Conservation (phyloP, 148 eudicot species). For the Pharnaceum exiguum region DNA sequence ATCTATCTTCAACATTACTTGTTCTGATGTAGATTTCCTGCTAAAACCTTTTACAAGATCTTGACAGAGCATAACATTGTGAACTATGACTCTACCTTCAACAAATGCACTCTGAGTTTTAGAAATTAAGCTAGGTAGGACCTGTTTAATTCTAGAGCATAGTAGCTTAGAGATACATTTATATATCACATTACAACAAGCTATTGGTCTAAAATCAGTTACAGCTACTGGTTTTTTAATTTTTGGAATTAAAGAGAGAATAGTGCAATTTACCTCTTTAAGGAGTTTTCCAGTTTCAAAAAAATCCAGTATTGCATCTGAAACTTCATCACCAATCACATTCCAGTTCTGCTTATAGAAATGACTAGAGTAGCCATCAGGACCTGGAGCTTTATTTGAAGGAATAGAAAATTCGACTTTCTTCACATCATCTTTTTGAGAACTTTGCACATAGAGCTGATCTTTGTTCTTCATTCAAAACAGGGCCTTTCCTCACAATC, state of each 20-base stretch:
- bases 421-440: neutral
- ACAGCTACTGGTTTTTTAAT: neutral
- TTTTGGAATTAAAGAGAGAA: neutral
- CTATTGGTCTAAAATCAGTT: neutral
- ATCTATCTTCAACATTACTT: neutral
- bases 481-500: neutral
- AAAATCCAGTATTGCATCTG: neutral
- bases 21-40: neutral
- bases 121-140: neutral
- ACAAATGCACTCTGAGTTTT: neutral
- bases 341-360: neutral
- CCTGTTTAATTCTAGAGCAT: neutral
- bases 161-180: too few relatives aligned
- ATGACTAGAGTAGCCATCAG: neutral
- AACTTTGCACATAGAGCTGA: neutral
- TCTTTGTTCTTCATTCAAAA: neutral
- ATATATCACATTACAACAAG: neutral
- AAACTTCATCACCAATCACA: neutral
- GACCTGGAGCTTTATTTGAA: neutral
- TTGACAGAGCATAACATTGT: neutral
- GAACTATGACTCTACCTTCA: neutral
- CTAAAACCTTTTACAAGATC: neutral
- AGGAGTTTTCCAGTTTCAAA: neutral
- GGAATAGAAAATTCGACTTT: neutral
- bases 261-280: neutral